Evolutionary conservation across 2,329 filamentous ascomycete genomes (phyloP).

Genomic region (Emergomyces orientalis): DNA sequence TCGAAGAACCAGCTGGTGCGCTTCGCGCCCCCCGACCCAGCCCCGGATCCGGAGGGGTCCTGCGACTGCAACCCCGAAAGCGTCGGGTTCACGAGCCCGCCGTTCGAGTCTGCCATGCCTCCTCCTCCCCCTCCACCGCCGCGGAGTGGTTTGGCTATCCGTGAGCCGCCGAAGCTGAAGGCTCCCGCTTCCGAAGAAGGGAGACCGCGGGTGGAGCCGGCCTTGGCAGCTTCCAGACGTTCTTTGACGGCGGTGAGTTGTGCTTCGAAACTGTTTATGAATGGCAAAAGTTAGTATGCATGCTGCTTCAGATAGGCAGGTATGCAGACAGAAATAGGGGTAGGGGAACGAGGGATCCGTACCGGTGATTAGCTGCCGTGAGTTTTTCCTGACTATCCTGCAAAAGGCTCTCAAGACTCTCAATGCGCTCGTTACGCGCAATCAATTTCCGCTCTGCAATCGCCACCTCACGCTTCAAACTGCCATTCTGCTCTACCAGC

Average conservation of each 20-base stretch:
- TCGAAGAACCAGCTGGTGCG: constrained; percentile 50
- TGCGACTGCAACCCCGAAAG: constrained; percentile 54
- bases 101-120: constrained; percentile 24
- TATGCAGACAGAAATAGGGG: no score
- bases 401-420: constrained; percentile 81
- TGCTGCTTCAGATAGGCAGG: neutral
- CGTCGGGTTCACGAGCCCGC: constrained; percentile 22
- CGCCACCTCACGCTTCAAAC: constrained; percentile 96
- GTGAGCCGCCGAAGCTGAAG: constrained; percentile 58
- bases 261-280: constrained; percentile 69
- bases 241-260: constrained; percentile 97
- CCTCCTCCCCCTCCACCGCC: constrained; percentile 32
- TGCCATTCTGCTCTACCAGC: constrained; percentile 94
- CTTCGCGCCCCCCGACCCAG: constrained; percentile 48
- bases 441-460: constrained; percentile 97
- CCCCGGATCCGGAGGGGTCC: constrained; percentile 48
- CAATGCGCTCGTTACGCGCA: constrained; percentile 91
- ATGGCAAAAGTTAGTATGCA: constrained; percentile 12
- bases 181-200: constrained; percentile 55
- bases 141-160: constrained; percentile 57
- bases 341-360: constrained; percentile 41
- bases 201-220: constrained; percentile 77
- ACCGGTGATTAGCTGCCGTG: constrained; percentile 95
- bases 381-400: constrained; percentile 98
- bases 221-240: constrained; percentile 88